phyloP scores from a whole-genome alignment of 225 moss, liverwort and hornwort species.

The Marchantia polymorpha region DNA sequence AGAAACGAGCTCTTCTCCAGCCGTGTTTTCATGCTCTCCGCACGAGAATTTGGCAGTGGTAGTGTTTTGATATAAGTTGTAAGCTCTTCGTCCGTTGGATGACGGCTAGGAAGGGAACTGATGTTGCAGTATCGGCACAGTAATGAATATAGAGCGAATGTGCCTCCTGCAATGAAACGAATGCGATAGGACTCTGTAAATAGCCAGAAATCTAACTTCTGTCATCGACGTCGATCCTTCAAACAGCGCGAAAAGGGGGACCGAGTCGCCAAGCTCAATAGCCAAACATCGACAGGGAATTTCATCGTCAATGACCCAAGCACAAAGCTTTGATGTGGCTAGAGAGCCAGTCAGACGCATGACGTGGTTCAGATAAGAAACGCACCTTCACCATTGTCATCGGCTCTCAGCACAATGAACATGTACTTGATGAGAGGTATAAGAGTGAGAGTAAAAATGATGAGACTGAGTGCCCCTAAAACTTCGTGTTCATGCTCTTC shows the following conservation, averaged over 20 bases:
- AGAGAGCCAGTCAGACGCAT: too few relatives aligned
- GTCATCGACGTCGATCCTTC: too few relatives aligned
- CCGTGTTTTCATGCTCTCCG: slow-evolving; percentile 49
- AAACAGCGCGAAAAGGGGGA: too few relatives aligned
- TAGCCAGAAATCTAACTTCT: too few relatives aligned
- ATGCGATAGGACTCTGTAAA: background rate
- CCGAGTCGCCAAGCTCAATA: too few relatives aligned
- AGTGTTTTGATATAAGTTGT: slow-evolving; percentile 58
- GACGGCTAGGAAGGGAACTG: slow-evolving; percentile 78
- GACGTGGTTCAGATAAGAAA: too few relatives aligned
- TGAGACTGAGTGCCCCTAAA: slow-evolving; percentile 74
- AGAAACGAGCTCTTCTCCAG: slow-evolving; percentile 67
- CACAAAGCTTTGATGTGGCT: too few relatives aligned
- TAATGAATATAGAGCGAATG: slow-evolving; percentile 88
- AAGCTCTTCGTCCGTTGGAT: slow-evolving; percentile 76
- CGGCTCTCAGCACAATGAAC: slow-evolving; percentile 70
- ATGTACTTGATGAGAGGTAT: slow-evolving; percentile 84
- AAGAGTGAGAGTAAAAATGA: slow-evolving; percentile 71
- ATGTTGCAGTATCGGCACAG: slow-evolving; percentile 80
- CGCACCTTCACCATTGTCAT: slow-evolving; percentile 94
- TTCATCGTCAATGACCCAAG: too few relatives aligned
- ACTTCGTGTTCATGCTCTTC: slow-evolving; percentile 38
- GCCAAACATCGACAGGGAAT: too few relatives aligned
- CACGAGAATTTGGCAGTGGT: slow-evolving; percentile 36
- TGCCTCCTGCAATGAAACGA: slow-evolving; percentile 61